Percentiles rank a stretch among this genome's conserved stretches.
phyloP scores from a whole-genome alignment of 257 asterid species.

The Fraxinus quadrangulata region DNA sequence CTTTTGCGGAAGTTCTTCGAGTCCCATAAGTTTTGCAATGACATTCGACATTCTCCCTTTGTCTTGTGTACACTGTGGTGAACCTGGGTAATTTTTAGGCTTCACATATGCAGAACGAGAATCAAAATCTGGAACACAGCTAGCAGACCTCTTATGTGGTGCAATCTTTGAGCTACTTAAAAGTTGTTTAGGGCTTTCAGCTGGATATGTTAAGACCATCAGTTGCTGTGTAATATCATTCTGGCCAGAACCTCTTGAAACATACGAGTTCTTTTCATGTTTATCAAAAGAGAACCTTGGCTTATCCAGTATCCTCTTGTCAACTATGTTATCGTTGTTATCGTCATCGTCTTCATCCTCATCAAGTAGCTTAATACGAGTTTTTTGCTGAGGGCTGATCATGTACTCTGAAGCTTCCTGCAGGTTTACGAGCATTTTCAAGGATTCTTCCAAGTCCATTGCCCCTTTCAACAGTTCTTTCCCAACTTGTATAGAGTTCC shows the following conservation, averaged over 20 bases:
- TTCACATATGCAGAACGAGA: conserved; percentile 29
- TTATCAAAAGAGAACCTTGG: conserved; percentile 87
- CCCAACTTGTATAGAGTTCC: conserved; percentile 71
- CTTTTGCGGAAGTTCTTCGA: conserved; percentile 62
- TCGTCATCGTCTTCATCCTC: conserved; percentile 66
- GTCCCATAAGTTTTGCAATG: conserved; percentile 93
- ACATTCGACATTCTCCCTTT: conserved; percentile 81
- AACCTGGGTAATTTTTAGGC: conserved; percentile 31
- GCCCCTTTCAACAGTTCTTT: conserved; percentile 80
- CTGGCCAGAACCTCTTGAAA: conserved; percentile 32
- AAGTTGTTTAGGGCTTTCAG: conserved; percentile 38
- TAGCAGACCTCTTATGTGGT: conserved; percentile 51
- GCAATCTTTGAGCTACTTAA: conserved; percentile 31
- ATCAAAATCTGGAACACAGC: conserved; percentile 50
- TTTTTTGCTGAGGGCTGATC: conserved; percentile 41
- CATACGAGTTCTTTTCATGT: conserved; percentile 37
- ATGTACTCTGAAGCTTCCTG: conserved; percentile 59
- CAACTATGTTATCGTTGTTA: conserved; percentile 34
- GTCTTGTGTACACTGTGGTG: conserved; percentile 41
- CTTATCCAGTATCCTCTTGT: conserved; percentile 57
- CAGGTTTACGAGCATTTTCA: conserved; percentile 67
- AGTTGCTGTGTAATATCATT: conserved; percentile 38
- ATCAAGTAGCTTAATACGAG: conserved; percentile 58
- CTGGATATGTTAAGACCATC: conserved; percentile 45
- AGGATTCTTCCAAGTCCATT: conserved; percentile 75